These are phyloP conservation scores for Cystofilobasidium macerans DNA, from an alignment of 768 basidiomycete species.

Conservation along the genomic window DNA sequence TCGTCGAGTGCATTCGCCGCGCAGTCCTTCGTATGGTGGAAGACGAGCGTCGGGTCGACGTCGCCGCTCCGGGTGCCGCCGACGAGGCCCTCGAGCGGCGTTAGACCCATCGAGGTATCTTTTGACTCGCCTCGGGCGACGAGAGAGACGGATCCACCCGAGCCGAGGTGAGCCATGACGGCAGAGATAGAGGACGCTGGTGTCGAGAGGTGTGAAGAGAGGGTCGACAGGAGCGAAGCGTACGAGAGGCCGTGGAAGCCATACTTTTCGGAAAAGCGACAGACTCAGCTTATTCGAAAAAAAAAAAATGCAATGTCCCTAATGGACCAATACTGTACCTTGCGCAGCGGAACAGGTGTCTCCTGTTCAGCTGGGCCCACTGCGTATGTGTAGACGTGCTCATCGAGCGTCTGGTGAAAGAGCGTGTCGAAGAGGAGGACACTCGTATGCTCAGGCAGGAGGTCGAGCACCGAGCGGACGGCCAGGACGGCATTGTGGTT, in stretches of 20 bases:
- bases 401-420: slow-evolving; percentile 62
- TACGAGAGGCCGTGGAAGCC: slow-evolving; percentile 69
- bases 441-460: slow-evolving; percentile 54
- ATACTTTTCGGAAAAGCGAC: slow-evolving; percentile 41
- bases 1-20: slow-evolving; percentile 36
- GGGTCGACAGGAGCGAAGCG: slow-evolving; percentile 54
- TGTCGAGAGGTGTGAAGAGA: slow-evolving; percentile 53
- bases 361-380: slow-evolving; percentile 50
- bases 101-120: slow-evolving; percentile 81
- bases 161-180: slow-evolving; percentile 76
- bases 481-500: slow-evolving; percentile 43
- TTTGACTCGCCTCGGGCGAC: slow-evolving; percentile 61
- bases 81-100: slow-evolving; percentile 70
- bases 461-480: slow-evolving; percentile 47
- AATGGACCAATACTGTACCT: slow-evolving; percentile 34
- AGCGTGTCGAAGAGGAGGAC: slow-evolving; percentile 82
- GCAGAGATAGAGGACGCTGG: slow-evolving; percentile 51
- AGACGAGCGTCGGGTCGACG: slow-evolving; percentile 75
- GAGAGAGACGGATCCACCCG: slow-evolving; percentile 75
- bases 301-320: background rate
- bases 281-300: background rate
- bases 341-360: slow-evolving; percentile 56
- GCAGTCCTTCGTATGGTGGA: slow-evolving; percentile 58
- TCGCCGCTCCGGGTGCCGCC: slow-evolving; percentile 77
- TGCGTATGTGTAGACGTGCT: slow-evolving; percentile 66